Evolutionary conservation across 2,329 filamentous ascomycete genomes (phyloP).

Genomic region (Colletotrichum higginsianum): DNA sequence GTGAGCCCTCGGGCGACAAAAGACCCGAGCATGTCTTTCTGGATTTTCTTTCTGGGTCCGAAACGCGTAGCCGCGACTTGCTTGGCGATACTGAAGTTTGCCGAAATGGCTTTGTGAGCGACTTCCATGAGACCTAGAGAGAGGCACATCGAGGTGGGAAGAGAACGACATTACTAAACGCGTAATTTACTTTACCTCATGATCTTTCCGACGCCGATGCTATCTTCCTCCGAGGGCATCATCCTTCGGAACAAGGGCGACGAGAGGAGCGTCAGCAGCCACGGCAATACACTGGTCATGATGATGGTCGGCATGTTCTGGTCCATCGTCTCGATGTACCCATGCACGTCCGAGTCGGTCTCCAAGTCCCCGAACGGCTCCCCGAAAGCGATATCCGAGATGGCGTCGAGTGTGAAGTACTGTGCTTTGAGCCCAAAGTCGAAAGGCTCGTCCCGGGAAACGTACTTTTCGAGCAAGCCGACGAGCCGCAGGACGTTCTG

Average conservation of each 20-base stretch:
- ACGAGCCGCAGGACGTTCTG: slow-evolving; percentile 61
- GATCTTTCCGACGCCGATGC: slow-evolving; percentile 56
- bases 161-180: no score
- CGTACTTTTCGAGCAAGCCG: slow-evolving; percentile 59
- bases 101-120: background rate
- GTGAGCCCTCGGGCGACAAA: slow-evolving; percentile 58
- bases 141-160: background rate
- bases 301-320: slow-evolving; percentile 62
- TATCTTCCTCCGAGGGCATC: slow-evolving; percentile 57
- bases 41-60: slow-evolving; percentile 56
- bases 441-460: slow-evolving; percentile 57
- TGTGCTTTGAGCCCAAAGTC: slow-evolving; percentile 64
- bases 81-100: slow-evolving; percentile 55
- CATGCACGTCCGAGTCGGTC: slow-evolving; percentile 62
- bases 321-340: slow-evolving; percentile 61
- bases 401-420: slow-evolving; percentile 69
- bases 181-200: slow-evolving; percentile 60
- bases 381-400: slow-evolving; percentile 66
- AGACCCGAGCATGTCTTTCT: slow-evolving; percentile 67
- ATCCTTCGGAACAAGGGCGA: slow-evolving; percentile 57
- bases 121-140: background rate
- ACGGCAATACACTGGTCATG: slow-evolving; percentile 59
- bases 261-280: slow-evolving; percentile 57
- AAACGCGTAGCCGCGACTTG: slow-evolving; percentile 62
- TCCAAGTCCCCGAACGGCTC: slow-evolving; percentile 62